A percentile compares a stretch with the other conserved stretches of the same genome.
Evolutionary conservation across 1,284 basidiomycete species (phyloP).

Genomic region (Pulveroboletus sp.): DNA sequence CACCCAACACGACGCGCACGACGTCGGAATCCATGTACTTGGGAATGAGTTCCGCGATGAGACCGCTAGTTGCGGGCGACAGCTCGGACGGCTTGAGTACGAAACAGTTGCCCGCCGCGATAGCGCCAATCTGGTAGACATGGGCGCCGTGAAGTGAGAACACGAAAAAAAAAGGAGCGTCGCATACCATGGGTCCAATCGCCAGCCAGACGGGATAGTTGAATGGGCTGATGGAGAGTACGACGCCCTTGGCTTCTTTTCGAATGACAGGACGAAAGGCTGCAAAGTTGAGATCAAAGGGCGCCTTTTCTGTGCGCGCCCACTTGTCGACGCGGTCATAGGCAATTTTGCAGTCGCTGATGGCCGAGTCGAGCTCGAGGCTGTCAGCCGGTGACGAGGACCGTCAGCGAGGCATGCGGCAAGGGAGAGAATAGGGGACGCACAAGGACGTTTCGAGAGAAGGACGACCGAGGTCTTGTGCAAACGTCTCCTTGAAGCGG

Average conservation of each 20-base stretch:
- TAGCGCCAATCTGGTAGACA: constrained; percentile 56
- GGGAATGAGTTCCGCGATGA: constrained; percentile 74
- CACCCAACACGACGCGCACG: constrained; percentile 77
- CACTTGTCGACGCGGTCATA: constrained; percentile 74
- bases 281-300: constrained; percentile 55
- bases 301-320: constrained; percentile 66
- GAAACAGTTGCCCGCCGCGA: constrained; percentile 79
- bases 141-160: background rate
- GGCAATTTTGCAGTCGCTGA: constrained; percentile 63
- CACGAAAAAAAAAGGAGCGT: background rate
- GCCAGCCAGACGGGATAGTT: constrained; percentile 60
- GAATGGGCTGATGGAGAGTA: constrained; percentile 68
- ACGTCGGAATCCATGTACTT: constrained; percentile 82
- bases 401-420: background rate
- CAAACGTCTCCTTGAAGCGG: constrained; percentile 55
- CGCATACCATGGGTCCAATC: constrained; percentile 56
- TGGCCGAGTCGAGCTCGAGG: constrained; percentile 53
- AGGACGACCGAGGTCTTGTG: constrained; percentile 59
- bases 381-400: constrained; percentile 34
- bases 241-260: constrained; percentile 78
- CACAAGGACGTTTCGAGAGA: constrained; percentile 57
- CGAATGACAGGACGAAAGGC: constrained; percentile 63
- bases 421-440: constrained; percentile 23
- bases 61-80: constrained; percentile 61
- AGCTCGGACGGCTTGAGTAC: constrained; percentile 84